These are phyloP conservation scores for Teratosphaeria epicoccoides DNA, from an alignment of 2,329 filamentous ascomycete genomes.

Conservation along the genomic window DNA sequence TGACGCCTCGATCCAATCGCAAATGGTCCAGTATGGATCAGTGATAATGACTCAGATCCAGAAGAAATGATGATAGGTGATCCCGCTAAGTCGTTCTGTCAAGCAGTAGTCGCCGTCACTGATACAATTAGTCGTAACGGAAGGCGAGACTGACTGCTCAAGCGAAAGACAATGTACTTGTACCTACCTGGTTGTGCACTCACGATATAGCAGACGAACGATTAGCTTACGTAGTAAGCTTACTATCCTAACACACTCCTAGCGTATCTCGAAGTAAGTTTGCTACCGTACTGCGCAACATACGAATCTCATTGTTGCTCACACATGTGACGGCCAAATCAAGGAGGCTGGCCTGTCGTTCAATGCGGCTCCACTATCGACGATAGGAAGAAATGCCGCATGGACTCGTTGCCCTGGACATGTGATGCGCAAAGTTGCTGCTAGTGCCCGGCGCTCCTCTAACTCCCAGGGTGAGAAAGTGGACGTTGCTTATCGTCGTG, in stretches of 20 bases:
- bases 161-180: background rate
- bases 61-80: background rate
- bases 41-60: background rate
- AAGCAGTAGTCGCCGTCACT: background rate
- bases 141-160: background rate
- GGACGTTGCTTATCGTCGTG: no score
- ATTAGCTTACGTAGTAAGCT: no score
- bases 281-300: no score
- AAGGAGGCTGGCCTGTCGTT: background rate
- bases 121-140: background rate
- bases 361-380: background rate
- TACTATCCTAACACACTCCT: no score
- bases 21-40: background rate
- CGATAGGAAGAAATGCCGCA: background rate
- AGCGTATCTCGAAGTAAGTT: no score
- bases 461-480: no score
- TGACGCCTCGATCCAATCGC: background rate
- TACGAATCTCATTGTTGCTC: background rate
- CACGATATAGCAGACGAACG: background rate
- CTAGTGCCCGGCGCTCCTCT: no score
- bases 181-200: background rate
- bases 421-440: background rate
- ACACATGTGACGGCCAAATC: background rate
- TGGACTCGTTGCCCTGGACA: background rate
- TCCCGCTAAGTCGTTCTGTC: background rate